phyloP scores from a whole-genome alignment of 2,329 filamentous ascomycete genomes.

The Colletotrichum tropicale region DNA sequence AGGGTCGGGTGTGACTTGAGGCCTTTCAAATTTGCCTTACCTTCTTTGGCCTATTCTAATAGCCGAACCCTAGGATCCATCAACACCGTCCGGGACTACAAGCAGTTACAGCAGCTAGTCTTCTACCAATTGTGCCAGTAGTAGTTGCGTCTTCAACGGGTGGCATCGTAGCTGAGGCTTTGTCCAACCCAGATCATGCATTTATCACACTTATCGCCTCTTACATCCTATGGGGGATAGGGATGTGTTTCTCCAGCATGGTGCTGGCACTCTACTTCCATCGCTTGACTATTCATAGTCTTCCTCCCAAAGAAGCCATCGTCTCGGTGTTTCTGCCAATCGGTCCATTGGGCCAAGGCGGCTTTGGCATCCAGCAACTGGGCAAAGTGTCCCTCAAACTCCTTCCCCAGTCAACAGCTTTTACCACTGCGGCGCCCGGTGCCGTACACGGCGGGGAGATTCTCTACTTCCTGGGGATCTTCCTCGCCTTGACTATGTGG shows the following conservation, averaged over 20 bases:
- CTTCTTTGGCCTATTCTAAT: neutral
- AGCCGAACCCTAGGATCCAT: conserved; percentile 31
- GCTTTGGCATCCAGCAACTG: conserved; percentile 59
- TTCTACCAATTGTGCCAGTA: conserved; percentile 70
- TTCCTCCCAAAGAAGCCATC: conserved; percentile 70
- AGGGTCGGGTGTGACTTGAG: neutral
- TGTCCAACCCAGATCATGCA: conserved; percentile 1
- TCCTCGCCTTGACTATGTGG: conserved; percentile 47
- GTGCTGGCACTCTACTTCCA: conserved; percentile 74
- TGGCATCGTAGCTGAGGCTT: conserved; percentile 36
- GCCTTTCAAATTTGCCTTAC: neutral
- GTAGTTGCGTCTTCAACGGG: conserved; percentile 71
- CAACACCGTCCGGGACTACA: conserved; percentile 51
- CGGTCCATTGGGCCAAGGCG: conserved; percentile 70
- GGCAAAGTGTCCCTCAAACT: conserved; percentile 51
- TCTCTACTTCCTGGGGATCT: conserved; percentile 62
- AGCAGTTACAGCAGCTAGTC: conserved; percentile 67
- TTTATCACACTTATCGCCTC: conserved; percentile 63
- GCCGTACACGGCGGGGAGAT: conserved; percentile 50
- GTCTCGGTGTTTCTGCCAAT: conserved; percentile 72
- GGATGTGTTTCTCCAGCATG: conserved; percentile 61
- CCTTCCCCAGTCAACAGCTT: conserved; percentile 43
- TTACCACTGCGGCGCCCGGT: conserved; percentile 46
- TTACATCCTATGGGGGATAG: conserved; percentile 73
- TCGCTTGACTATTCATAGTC: conserved; percentile 68